A percentile compares a stretch with the other conserved stretches of the same genome.
Evolutionary conservation across 2,329 filamentous ascomycete genomes (phyloP).

Genomic region (Phyllosticta paracitricarpa): DNA sequence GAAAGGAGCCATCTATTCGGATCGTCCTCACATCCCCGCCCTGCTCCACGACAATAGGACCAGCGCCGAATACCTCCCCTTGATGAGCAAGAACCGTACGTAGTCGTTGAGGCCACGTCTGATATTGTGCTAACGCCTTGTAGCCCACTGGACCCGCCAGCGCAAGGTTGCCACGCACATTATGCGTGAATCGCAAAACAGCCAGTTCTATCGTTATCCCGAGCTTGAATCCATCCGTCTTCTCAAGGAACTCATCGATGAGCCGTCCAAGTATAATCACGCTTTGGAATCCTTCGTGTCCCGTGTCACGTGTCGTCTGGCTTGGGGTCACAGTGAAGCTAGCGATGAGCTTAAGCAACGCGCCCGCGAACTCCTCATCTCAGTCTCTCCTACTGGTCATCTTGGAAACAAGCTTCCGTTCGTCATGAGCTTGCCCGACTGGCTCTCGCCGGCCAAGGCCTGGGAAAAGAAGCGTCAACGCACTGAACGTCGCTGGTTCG

Average conservation of each 20-base stretch:
- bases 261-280: conserved; percentile 34
- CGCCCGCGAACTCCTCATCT: conserved; percentile 36
- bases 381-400: conserved; percentile 37
- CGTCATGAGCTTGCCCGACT: conserved; percentile 35
- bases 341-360: conserved; percentile 39
- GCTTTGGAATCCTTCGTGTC: conserved; percentile 36
- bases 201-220: conserved; percentile 33
- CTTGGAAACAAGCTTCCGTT: conserved; percentile 37
- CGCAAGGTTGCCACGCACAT: conserved; percentile 36
- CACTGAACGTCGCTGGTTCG: conserved; percentile 35
- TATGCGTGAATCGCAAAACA: conserved; percentile 34
- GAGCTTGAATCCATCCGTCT: conserved; percentile 36
- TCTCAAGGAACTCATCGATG: conserved; percentile 34
- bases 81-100: conserved; percentile 35
- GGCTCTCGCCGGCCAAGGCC: conserved; percentile 32
- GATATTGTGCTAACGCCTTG: conserved; percentile 13
- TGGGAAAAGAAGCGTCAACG: conserved; percentile 35
- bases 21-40: conserved; percentile 36
- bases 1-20: conserved; percentile 37
- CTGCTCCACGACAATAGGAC: conserved; percentile 35
- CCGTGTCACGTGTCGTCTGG: conserved; percentile 37
- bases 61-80: conserved; percentile 35
- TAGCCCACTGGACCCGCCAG: conserved; percentile 33
- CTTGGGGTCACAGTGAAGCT: conserved; percentile 35
- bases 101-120: not conserved